phyloP scores from a whole-genome alignment of 2,329 filamentous ascomycete genomes.

The Clarireedia hainanense region DNA sequence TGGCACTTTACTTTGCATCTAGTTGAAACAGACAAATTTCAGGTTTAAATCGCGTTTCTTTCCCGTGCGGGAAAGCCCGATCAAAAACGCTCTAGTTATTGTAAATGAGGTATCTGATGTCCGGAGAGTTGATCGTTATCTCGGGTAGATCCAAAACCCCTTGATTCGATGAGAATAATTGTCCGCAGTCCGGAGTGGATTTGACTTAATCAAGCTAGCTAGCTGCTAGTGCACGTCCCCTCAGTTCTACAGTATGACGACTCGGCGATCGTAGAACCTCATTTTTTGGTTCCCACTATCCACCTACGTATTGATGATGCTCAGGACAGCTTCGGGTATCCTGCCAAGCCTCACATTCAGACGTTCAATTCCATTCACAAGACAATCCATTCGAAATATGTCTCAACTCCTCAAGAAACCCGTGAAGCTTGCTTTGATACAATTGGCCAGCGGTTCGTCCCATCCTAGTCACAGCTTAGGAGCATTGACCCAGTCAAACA shows the following conservation, averaged over 20 bases:
- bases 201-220: neutral
- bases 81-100: no score
- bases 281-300: no score
- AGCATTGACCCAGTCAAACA: slow-evolving; percentile 12
- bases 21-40: neutral
- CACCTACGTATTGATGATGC: neutral
- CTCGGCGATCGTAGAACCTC: neutral
- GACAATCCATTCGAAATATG: slow-evolving; percentile 21
- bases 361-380: neutral
- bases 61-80: no score
- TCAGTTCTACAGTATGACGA: neutral
- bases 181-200: neutral
- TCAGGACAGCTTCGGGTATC: neutral
- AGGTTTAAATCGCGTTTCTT: neutral
- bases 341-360: slow-evolving; percentile 7
- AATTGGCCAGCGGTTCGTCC: slow-evolving; percentile 61
- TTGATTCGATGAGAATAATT: neutral
- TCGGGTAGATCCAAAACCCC: neutral
- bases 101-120: no score
- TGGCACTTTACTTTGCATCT: neutral
- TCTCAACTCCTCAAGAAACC: slow-evolving; percentile 58
- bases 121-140: no score
- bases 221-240: slow-evolving; percentile 4
- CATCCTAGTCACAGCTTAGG: neutral
- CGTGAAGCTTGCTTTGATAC: slow-evolving; percentile 72